Evolutionary conservation across 1,139 yeast genomes (phyloP).

Genomic region (Debaryomyces coudertii): DNA sequence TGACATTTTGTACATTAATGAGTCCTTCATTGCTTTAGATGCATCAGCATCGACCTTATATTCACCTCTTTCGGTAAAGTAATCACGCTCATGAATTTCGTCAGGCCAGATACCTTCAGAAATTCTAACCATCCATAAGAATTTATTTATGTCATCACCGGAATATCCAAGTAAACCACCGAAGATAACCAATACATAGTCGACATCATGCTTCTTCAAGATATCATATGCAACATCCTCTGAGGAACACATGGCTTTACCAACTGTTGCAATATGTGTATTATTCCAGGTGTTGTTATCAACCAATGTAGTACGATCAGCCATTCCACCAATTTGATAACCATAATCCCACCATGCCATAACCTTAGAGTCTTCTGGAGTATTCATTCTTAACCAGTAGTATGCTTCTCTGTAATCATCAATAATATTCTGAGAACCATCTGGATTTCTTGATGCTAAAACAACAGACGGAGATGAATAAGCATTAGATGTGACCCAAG

Average conservation of each 20-base stretch:
- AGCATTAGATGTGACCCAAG: conserved; percentile 96
- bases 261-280: conserved; percentile 99
- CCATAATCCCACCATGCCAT: conserved; percentile 99
- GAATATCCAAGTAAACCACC: conserved; percentile 94
- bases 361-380: conserved; percentile 91
- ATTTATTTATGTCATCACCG: conserved; percentile 97
- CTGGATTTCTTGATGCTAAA: conserved; percentile 78
- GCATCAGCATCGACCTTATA: conserved; percentile 85
- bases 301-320: conserved; percentile 96
- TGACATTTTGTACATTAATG: conserved; percentile 94
- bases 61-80: conserved; percentile 83
- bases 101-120: conserved; percentile 99
- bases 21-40: conserved; percentile 79
- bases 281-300: conserved; percentile 99
- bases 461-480: conserved; percentile 98
- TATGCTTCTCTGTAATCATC: conserved; percentile 99
- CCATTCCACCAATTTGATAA: conserved; percentile 99
- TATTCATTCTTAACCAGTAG: conserved; percentile 98
- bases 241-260: conserved; percentile 92
- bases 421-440: conserved; percentile 82
- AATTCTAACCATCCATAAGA: conserved; percentile 98
- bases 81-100: conserved; percentile 83
- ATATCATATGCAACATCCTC: conserved; percentile 91
- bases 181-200: conserved; percentile 87
- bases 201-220: conserved; percentile 89